A percentile compares a stretch with the other conserved stretches of the same genome.
Conservation (phyloP, 2,329 filamentous ascomycete genomes). For the Trichophaea hybrida region DNA sequence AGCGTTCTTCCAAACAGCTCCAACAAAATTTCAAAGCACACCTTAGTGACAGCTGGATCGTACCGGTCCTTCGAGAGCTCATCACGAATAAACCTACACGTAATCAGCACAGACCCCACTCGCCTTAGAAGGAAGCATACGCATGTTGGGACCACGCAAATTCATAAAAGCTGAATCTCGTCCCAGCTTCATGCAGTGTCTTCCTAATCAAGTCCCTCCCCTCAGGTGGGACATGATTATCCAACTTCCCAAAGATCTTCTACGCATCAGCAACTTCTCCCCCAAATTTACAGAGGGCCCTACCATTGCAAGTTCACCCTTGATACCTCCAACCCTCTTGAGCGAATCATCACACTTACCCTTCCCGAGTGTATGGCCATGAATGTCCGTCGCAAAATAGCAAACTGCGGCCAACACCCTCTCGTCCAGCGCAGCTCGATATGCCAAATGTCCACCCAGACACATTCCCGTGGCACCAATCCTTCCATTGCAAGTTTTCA, state of each 20-base stretch:
- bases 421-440: constrained; percentile 47
- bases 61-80: constrained; percentile 89
- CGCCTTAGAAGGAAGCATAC: constrained; percentile 32
- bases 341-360: constrained; percentile 50
- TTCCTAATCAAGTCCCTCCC: constrained; percentile 72
- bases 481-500: constrained; percentile 57
- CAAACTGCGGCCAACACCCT: constrained; percentile 64
- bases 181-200: constrained; percentile 62
- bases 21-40: constrained; percentile 80
- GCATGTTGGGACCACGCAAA: constrained; percentile 70
- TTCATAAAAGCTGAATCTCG: constrained; percentile 71
- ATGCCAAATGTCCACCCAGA: constrained; percentile 71
- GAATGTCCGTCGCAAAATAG: constrained; percentile 89
- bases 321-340: constrained; percentile 48
- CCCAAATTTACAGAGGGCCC: constrained; percentile 7
- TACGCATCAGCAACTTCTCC: neutral
- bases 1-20: constrained; percentile 70
- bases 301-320: constrained; percentile 63
- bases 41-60: constrained; percentile 69
- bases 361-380: constrained; percentile 60
- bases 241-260: constrained; percentile 73
- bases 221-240: constrained; percentile 73
- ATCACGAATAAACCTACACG: constrained; percentile 80
- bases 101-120: neutral
- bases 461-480: constrained; percentile 54